These are phyloP conservation scores for Mycena epipterygia DNA, from an alignment of 768 basidiomycete species.

Conservation along the genomic window DNA sequence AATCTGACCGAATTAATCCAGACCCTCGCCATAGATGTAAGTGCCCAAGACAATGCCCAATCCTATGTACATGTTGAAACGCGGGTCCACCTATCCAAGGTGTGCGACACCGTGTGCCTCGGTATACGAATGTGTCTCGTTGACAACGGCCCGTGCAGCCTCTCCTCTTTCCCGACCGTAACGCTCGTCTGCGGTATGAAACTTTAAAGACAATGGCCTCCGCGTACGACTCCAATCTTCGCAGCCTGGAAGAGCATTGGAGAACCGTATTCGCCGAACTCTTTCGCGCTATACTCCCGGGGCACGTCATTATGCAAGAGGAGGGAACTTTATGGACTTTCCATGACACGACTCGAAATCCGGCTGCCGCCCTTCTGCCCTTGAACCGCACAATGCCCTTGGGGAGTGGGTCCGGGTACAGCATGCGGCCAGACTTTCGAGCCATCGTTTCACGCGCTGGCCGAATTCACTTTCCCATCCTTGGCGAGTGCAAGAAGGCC, in stretches of 20 bases:
- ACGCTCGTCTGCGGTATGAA: not conserved
- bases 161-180: not conserved
- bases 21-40: not conserved
- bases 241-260: constrained; percentile 9
- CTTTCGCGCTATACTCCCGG: not conserved
- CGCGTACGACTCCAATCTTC: not conserved
- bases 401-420: not conserved
- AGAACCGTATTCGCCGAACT: constrained; percentile 1
- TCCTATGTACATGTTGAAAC: not conserved
- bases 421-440: constrained; percentile 2
- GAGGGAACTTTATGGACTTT: constrained; percentile 11
- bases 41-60: not conserved
- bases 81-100: not conserved
- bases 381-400: constrained; percentile 1
- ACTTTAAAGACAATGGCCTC: constrained; percentile 1
- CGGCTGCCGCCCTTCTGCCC: not conserved
- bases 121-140: not conserved
- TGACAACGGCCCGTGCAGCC: not conserved
- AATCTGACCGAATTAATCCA: not conserved
- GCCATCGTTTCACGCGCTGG: not conserved
- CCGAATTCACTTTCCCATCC: not conserved
- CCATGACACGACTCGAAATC: constrained; percentile 3
- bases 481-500: constrained; percentile 10
- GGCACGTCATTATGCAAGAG: not conserved
- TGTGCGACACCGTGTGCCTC: not conserved